These are phyloP conservation scores for Dioscorea dumetorum DNA, from an alignment of 106 monocot species.

Conservation along the genomic window DNA sequence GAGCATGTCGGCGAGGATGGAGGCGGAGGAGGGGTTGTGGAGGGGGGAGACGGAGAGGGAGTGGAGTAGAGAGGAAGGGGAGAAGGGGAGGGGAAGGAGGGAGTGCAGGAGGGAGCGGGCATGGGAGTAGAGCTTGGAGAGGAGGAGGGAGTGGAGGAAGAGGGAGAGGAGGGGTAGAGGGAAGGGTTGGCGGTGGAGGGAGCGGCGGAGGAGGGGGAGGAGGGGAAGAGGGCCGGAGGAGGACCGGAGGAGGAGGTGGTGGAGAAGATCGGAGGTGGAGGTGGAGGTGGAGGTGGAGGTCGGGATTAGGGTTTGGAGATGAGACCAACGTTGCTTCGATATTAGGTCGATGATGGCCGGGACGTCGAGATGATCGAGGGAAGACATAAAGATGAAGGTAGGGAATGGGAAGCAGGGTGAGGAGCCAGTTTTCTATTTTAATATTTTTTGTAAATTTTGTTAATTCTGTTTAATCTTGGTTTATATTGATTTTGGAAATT, in stretches of 20 bases:
- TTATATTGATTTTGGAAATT: no score
- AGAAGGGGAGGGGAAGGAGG: slow-evolving; percentile 21
- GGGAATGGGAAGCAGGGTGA: neutral
- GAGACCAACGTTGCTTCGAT: slow-evolving; percentile 37
- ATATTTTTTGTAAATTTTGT: no score
- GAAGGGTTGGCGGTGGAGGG: slow-evolving; percentile 28
- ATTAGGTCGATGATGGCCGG: slow-evolving; percentile 23
- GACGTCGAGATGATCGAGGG: slow-evolving; percentile 10
- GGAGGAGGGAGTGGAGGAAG: slow-evolving; percentile 28
- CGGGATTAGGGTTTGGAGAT: slow-evolving; percentile 28
- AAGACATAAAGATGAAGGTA: neutral
- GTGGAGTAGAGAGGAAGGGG: slow-evolving; percentile 35
- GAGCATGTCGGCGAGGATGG: slow-evolving; percentile 72
- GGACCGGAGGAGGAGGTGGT: slow-evolving; percentile 10
- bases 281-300: slow-evolving; percentile 12
- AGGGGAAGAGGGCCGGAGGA: slow-evolving; percentile 14
- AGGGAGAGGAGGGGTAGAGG: slow-evolving; percentile 27
- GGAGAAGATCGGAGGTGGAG: slow-evolving; percentile 9
- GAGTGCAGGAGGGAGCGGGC: slow-evolving; percentile 44
- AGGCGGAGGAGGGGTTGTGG: slow-evolving; percentile 14
- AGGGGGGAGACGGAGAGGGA: slow-evolving; percentile 21
- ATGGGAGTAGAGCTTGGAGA: slow-evolving; percentile 9
- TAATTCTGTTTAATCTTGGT: no score
- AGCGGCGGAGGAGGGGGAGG: slow-evolving; percentile 13
- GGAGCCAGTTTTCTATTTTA: no score